Evolutionary conservation across 2,329 filamentous ascomycete species (phyloP).

Genomic region (Lachnellula hyalina): DNA sequence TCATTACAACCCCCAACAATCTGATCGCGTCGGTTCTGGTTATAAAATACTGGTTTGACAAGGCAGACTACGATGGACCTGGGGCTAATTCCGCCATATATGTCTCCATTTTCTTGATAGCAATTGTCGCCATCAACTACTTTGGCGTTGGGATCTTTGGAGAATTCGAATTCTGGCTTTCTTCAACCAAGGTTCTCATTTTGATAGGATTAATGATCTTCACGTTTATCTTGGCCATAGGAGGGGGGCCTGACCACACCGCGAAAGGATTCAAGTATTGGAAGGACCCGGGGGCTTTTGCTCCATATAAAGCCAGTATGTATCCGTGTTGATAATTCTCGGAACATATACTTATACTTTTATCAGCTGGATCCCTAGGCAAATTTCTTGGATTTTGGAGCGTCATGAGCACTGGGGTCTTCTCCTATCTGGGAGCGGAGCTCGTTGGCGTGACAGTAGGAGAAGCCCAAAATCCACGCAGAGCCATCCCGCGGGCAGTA

Average conservation of each 20-base stretch:
- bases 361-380: constrained; percentile 39
- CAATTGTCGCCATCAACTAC: constrained; percentile 62
- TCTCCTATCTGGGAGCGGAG: constrained; percentile 60
- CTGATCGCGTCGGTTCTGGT: constrained; percentile 75
- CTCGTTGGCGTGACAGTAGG: constrained; percentile 57
- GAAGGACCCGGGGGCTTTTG: constrained; percentile 39
- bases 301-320: constrained; percentile 28
- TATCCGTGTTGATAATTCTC: neutral
- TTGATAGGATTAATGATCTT: constrained; percentile 63
- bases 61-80: constrained; percentile 19
- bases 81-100: constrained; percentile 71
- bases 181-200: constrained; percentile 55
- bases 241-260: constrained; percentile 55
- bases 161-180: constrained; percentile 53
- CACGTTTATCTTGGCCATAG: constrained; percentile 56
- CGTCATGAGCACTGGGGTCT: constrained; percentile 45
- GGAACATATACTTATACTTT: constrained; percentile 33
- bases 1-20: constrained; percentile 81
- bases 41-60: constrained; percentile 71
- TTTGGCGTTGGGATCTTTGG: constrained; percentile 39
- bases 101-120: constrained; percentile 64
- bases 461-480: constrained; percentile 57
- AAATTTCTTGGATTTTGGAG: constrained; percentile 56
- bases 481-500: constrained; percentile 61
- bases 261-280: constrained; percentile 48